These are phyloP conservation scores for Astrocystis sublimbata DNA, from an alignment of 495 filamentous ascomycete species.

Conservation along the genomic window DNA sequence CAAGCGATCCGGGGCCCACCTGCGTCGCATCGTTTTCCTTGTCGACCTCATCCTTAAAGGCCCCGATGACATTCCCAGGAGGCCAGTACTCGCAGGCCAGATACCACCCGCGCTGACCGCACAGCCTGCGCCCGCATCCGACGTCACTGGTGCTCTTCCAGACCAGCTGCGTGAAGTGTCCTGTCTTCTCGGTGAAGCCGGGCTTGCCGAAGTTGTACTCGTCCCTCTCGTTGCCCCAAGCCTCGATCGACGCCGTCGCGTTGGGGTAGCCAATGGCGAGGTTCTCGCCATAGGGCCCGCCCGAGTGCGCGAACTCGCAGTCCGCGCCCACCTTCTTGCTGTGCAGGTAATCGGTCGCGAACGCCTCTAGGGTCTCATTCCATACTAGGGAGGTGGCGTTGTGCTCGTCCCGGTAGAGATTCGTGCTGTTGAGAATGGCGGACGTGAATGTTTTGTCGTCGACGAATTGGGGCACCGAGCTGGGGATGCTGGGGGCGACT, in stretches of 20 bases:
- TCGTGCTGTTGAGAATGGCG: constrained; percentile 64
- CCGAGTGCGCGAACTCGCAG: constrained; percentile 65
- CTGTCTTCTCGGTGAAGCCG: constrained; percentile 64
- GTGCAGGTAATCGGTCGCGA: constrained; percentile 47
- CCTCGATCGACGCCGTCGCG: constrained; percentile 58
- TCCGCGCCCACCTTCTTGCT: neutral
- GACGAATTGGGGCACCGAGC: constrained; percentile 48
- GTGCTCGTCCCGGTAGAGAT: constrained; percentile 65
- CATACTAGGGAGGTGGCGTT: constrained; percentile 62
- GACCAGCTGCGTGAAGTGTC: constrained; percentile 83
- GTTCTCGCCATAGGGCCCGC: constrained; percentile 76
- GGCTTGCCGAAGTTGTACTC: constrained; percentile 59
- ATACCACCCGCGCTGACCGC: constrained; percentile 63
- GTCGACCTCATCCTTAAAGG: constrained; percentile 55
- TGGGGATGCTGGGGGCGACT: constrained; percentile 25
- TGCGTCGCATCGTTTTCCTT: constrained; percentile 3
- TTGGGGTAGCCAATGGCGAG: constrained; percentile 68
- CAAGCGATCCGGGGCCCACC: constrained; percentile 7
- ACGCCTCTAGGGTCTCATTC: constrained; percentile 63
- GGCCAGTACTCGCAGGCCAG: constrained; percentile 82
- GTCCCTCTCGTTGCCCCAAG: constrained; percentile 66
- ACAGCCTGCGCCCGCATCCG: constrained; percentile 67
- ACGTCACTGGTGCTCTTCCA: constrained; percentile 71
- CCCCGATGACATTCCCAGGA: constrained; percentile 68
- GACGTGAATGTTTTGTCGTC: constrained; percentile 51